These are phyloP conservation scores for Gloeophyllum trabeum DNA, from an alignment of 768 basidiomycete species.

Conservation along the genomic window DNA sequence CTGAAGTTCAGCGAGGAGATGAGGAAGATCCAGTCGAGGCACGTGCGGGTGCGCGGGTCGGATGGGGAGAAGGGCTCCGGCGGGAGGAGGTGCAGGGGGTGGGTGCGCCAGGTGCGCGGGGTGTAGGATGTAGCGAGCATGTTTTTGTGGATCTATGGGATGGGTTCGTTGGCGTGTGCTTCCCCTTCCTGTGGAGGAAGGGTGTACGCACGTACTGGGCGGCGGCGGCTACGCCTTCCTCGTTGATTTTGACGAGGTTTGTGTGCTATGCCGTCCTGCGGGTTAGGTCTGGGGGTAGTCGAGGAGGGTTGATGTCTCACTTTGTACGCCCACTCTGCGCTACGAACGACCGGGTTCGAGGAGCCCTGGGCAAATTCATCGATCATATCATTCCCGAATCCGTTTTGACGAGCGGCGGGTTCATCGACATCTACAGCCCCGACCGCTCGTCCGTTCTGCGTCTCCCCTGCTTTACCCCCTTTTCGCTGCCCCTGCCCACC, in stretches of 20 bases:
- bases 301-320: slow-evolving; percentile 22
- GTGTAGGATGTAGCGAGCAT: slow-evolving; percentile 57
- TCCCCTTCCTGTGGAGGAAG: too few species aligned
- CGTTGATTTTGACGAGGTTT: slow-evolving; percentile 46
- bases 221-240: slow-evolving; percentile 48
- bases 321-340: slow-evolving; percentile 44
- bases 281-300: not conserved
- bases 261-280: slow-evolving; percentile 32
- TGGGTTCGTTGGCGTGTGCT: slow-evolving; percentile 3
- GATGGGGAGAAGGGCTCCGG: slow-evolving; percentile 45
- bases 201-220: slow-evolving; percentile 46
- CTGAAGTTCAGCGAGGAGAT: slow-evolving; percentile 81
- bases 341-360: slow-evolving; percentile 53
- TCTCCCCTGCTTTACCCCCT: too few species aligned
- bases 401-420: too few species aligned
- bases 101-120: slow-evolving; percentile 73
- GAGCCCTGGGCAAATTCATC: too few species aligned
- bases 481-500: too few species aligned
- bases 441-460: too few species aligned
- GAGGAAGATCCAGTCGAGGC: slow-evolving; percentile 81
- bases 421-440: too few species aligned
- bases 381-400: too few species aligned
- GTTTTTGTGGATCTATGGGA: slow-evolving; percentile 48
- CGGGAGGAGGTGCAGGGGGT: slow-evolving; percentile 65
- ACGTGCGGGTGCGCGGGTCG: slow-evolving; percentile 41